These are phyloP conservation scores for Wallacemonas rigidus DNA, from an alignment of 208 protist species.

Conservation along the genomic window DNA sequence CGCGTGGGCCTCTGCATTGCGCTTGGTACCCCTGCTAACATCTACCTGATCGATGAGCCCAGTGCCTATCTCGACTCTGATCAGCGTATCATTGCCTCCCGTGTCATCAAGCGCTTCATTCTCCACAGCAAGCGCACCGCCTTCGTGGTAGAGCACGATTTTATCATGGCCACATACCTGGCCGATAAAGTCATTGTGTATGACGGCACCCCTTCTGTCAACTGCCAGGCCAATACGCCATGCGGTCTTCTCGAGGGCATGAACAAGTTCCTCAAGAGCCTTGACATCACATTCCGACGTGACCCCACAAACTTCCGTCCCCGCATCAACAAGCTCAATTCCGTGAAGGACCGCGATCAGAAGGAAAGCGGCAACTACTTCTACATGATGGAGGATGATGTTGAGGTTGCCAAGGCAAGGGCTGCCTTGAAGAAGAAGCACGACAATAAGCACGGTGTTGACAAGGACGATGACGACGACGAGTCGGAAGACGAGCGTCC, in stretches of 20 bases:
- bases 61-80: conserved; percentile 99
- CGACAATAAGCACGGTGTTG: conserved; percentile 32
- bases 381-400: conserved; percentile 90
- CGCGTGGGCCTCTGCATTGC: conserved; percentile 98
- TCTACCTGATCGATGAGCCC: conserved; percentile 99
- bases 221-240: conserved; percentile 94
- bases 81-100: conserved; percentile 99
- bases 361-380: conserved; percentile 99
- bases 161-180: conserved; percentile 99
- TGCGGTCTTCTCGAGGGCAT: conserved; percentile 89
- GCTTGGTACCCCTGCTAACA: conserved; percentile 98
- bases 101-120: conserved; percentile 99
- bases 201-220: conserved; percentile 95
- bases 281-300: conserved; percentile 99
- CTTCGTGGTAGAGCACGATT: conserved; percentile 99
- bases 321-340: conserved; percentile 99
- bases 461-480: conserved; percentile 66
- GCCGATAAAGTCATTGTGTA: conserved; percentile 99
- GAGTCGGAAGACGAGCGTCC: conserved; percentile 95
- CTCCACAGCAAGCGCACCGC: conserved; percentile 99
- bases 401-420: conserved; percentile 39
- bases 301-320: conserved; percentile 99
- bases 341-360: conserved; percentile 98
- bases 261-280: conserved; percentile 98
- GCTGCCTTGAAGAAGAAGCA: conserved; percentile 32